phyloP scores from a whole-genome alignment of 1,139 yeast genomes.

The Taiozyma onychis region DNA sequence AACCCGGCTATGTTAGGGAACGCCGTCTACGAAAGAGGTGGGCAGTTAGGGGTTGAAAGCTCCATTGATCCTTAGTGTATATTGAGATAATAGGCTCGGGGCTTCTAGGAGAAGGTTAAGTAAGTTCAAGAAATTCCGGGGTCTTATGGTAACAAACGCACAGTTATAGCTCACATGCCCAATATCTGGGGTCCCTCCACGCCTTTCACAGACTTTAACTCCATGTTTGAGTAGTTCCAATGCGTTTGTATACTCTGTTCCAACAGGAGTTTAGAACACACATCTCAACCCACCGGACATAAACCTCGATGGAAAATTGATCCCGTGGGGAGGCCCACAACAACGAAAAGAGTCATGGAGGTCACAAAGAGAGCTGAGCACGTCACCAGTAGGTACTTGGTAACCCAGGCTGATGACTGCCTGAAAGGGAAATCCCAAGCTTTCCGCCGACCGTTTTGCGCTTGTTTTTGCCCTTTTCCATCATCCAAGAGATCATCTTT shows the following conservation, averaged over 20 bases:
- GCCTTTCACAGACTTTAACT: not conserved
- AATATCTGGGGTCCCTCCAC: not conserved
- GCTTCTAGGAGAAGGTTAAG: not conserved
- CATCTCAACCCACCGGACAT: not conserved
- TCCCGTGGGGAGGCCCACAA: not conserved
- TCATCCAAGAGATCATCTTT: not conserved
- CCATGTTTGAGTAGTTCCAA: not conserved
- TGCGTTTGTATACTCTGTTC: not conserved
- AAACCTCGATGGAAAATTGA: not conserved
- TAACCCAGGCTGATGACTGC: not conserved
- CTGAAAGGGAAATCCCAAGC: not conserved
- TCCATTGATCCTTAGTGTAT: not conserved
- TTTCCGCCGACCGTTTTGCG: not conserved
- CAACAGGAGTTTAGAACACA: not conserved
- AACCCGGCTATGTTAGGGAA: not conserved
- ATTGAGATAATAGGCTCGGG: not conserved
- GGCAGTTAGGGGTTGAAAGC: not conserved
- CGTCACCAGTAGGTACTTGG: not conserved
- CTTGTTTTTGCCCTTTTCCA: not conserved
- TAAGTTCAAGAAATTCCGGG: not conserved
- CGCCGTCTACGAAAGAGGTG: not conserved
- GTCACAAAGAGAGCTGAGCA: not conserved
- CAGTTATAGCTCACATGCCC: not conserved
- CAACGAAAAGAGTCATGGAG: not conserved
- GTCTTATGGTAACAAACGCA: not conserved